Evolutionary conservation across 75 land plant species (phyloP), one percentile per base, ranked within the genome.

Genomic region (Selaginella tamariscina): DNA sequence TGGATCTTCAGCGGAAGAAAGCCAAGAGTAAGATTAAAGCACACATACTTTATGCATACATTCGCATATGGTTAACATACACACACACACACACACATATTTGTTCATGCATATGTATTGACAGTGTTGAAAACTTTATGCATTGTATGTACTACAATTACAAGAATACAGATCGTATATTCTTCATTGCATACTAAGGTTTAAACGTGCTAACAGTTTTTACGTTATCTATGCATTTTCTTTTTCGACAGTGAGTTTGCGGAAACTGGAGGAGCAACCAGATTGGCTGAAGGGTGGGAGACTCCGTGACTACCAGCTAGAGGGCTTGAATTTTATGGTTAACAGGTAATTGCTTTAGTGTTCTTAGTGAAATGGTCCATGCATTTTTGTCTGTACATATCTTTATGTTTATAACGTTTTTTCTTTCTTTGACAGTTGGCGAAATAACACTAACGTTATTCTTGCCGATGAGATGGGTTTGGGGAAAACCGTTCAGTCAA

Each of bases 401-500:
- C 11, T 39, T 39, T n/a, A n/a, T n/a, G n/a, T n/a, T n/a, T n/a
- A n/a, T n/a, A n/a, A n/a, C n/a, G n/a, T n/a, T n/a, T 30, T 56
- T 23, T 54, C 39, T 31, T 74, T 69, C 29, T 64, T 32, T 54
- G 30, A 32, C 81, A 95, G 99, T 68, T 95, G 99, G 99, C 82
- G 86, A 68, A 95, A 90, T 73, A 86, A 95, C 65, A 90, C 96
- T 63, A 95, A 95, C 85, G 99, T 95, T 26, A 88, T 95, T 69
- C 77, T 95, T 64, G 99, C 99, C 75, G 99, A 95, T 91, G 99
- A 95, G 78, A 95, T 95, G 99, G 99, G 99, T 69, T 86, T 95
- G 26, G 99, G 99, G 18, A 95, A 95, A 81, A 95, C 99, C 74
- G 92, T 95, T 60, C 99, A 95, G 75, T 95, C 99, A 32, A 92